Percentiles rank a stretch among this genome's conserved stretches.
Conservation (phyloP, 2,329 filamentous ascomycete species). For the Botrytis fragariae region DNA sequence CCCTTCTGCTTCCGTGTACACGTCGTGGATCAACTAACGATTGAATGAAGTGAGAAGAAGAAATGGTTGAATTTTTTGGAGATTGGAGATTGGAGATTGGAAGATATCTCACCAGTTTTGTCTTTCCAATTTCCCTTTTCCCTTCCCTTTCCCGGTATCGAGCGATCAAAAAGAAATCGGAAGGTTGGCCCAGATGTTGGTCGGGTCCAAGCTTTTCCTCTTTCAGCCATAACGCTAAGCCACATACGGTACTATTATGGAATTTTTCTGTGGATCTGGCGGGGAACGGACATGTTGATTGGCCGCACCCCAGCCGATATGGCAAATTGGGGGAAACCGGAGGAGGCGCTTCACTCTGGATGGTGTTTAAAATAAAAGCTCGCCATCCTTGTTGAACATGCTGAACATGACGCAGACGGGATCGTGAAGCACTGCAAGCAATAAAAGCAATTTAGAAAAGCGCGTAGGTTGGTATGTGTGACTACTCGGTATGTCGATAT, state of each 20-base stretch:
- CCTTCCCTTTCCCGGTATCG: not conserved
- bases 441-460: not conserved
- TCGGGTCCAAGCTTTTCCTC: conserved; percentile 9
- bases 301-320: not conserved
- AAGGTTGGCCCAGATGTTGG: not conserved
- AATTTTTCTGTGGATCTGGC: not conserved
- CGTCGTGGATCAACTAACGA: not conserved
- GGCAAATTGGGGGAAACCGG: not conserved
- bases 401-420: conserved; percentile 1
- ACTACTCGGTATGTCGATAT: not conserved
- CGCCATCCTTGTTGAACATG: not conserved
- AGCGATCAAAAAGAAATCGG: not conserved
- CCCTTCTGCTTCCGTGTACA: not conserved
- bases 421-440: not conserved
- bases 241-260: not conserved
- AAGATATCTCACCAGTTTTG: conserved; percentile 4
- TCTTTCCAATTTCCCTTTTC: not conserved
- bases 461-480: no score
- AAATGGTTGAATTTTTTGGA: not conserved
- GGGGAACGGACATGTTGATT: accelerated
- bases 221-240: not conserved
- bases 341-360: not conserved
- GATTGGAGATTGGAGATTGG: not conserved
- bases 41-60: not conserved
- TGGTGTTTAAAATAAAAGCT: not conserved